Evolutionary conservation across 345 rosid species (phyloP), one percentile per base, ranked within the genome.

Genomic region (Nasturtium officinale): DNA sequence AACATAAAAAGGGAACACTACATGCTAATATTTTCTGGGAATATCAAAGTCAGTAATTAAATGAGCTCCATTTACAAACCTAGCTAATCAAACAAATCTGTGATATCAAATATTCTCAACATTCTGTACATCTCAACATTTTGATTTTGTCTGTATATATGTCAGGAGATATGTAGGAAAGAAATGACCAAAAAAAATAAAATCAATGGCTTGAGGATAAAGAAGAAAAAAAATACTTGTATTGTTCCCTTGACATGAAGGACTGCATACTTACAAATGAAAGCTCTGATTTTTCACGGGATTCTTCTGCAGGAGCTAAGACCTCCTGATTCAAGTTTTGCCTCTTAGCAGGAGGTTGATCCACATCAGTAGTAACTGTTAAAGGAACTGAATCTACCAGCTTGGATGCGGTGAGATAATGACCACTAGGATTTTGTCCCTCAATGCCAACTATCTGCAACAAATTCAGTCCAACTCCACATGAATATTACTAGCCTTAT

Each of bases 341-440:
- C 81, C 83, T 95, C 87, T 90, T 91, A 50, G 90, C 77, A 67
- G 93, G 91, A 82, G 58, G 97, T 73, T 73, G 53, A 79, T 77
- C 65, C 9, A 21, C 47, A 54, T 81, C 89, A 73, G 57, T 66
- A 61, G 68, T 50, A 66, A 25, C 42, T 23, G 87, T 72, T 46
- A 85, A 56, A 68, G 96, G 96, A 82, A 88, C 73, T 61, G 79
- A 78, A 66, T 89, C 97, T 11, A 91, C 60, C 29, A 90, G 68
- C 74, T 91, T 86, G 15, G 97, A 87, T 53, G 96, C 96, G 33
- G 86, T 87, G 53, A 95, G 82, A 86, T 92, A 91, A 70, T 95
- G 97, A 38, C 97, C 97, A 77, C 97, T 91, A 58, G 96, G 97
- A 83, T 95, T 95, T 63, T 86, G 81, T 67, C 97, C 99, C 78